Evolutionary conservation across 208 protist genomes (phyloP).

Genomic region (Trypanosoma conorhini): DNA sequence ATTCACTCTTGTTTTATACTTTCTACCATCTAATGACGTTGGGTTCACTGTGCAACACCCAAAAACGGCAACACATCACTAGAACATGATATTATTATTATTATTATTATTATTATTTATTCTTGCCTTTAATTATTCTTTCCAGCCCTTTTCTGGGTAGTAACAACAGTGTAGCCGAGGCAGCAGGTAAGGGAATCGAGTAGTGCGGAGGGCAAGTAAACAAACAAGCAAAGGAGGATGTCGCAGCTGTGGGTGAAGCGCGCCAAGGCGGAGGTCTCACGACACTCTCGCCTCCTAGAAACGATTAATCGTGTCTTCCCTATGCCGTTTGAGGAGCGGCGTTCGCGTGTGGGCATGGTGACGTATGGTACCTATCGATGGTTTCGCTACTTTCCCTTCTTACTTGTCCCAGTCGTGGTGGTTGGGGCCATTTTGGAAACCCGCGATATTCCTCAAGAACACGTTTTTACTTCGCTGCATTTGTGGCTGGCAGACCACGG

Average conservation of each 20-base stretch:
- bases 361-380: conserved; percentile 84
- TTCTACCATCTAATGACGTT: not conserved
- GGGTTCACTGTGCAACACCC: not conserved
- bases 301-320: conserved; percentile 87
- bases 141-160: not conserved
- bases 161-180: not conserved
- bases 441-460: conserved; percentile 82
- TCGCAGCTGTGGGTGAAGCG: conserved; percentile 90
- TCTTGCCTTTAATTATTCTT: not conserved
- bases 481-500: conserved; percentile 89
- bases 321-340: conserved; percentile 85
- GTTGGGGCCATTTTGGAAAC: conserved; percentile 71
- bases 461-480: conserved; percentile 85
- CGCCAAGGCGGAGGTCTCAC: conserved; percentile 82
- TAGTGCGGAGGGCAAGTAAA: not conserved
- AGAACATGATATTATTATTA: not conserved
- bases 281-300: conserved; percentile 78
- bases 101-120: not conserved
- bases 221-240: conserved; percentile 32
- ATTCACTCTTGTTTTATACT: not conserved
- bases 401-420: conserved; percentile 68
- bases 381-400: conserved; percentile 76
- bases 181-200: not conserved
- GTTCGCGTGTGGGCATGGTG: conserved; percentile 83
- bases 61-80: not conserved